A percentile compares a stretch with the other conserved stretches of the same genome.
These are phyloP conservation scores for Phytophthora parvispora DNA, from an alignment of 352 stramenopile species.

Conservation along the genomic window DNA sequence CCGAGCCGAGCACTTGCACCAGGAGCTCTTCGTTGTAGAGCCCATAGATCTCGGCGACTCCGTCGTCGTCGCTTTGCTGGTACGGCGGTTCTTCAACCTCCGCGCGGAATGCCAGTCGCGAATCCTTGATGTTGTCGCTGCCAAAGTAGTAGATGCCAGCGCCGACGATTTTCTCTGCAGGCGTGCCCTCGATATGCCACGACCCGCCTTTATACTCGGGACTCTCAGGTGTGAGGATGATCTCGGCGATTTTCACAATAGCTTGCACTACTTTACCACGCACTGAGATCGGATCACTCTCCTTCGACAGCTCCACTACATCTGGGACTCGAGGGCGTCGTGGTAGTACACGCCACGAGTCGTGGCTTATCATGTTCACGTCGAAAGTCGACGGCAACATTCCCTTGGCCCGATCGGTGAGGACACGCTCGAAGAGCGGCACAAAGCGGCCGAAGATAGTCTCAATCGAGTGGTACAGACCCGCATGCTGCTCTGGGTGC, in stretches of 20 bases:
- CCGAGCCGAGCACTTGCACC: constrained; percentile 37
- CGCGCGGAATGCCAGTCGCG: neutral
- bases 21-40: constrained; percentile 30
- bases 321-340: constrained; percentile 20
- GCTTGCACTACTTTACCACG: constrained; percentile 39
- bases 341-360: constrained; percentile 16
- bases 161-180: constrained; percentile 51
- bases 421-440: constrained; percentile 44
- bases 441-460: constrained; percentile 46
- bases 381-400: neutral
- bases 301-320: neutral
- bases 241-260: constrained; percentile 66
- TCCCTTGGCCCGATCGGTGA: constrained; percentile 9
- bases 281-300: constrained; percentile 9
- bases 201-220: constrained; percentile 46
- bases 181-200: constrained; percentile 65
- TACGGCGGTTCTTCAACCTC: constrained; percentile 31
- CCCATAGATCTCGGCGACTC: constrained; percentile 38
- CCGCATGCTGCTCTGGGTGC: constrained; percentile 32
- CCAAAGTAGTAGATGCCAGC: constrained; percentile 66
- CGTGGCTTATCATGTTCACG: constrained; percentile 20
- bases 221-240: constrained; percentile 52
- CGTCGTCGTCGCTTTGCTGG: constrained; percentile 38
- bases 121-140: neutral
- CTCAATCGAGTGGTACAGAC: constrained; percentile 45